phyloP scores from a whole-genome alignment of 371 early-diverging fungal species.

The Mortierella sp. region DNA sequence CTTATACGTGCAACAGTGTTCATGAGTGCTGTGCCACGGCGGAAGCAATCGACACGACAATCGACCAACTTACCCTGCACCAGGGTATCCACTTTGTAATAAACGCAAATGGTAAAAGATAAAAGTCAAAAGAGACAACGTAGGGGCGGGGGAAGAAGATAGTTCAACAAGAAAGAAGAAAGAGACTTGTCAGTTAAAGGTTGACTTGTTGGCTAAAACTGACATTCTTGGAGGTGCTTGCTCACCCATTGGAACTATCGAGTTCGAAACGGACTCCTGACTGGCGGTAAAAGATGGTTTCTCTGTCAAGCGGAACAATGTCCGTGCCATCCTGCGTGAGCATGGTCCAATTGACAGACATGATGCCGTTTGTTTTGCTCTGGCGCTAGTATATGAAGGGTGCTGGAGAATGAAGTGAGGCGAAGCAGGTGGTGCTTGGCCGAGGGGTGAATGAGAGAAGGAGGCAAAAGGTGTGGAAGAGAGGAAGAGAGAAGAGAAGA shows the following conservation, averaged over 20 bases:
- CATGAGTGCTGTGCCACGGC: too few relatives aligned
- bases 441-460: too few relatives aligned
- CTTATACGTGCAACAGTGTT: too few relatives aligned
- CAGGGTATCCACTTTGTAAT: conserved; percentile 37
- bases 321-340: conserved; percentile 43
- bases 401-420: too few relatives aligned
- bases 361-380: neutral
- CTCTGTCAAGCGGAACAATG: conserved; percentile 43
- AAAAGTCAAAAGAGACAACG: neutral
- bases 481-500: too few relatives aligned
- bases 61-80: conserved; percentile 34
- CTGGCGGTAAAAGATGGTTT: conserved; percentile 35
- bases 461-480: too few relatives aligned
- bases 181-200: neutral
- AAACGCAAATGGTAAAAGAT: neutral
- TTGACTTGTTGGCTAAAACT: too few relatives aligned
- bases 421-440: too few relatives aligned
- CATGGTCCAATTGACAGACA: conserved; percentile 53
- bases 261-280: conserved; percentile 37
- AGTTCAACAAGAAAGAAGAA: neutral
- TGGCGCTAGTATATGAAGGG: too few relatives aligned
- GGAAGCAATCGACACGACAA: too few relatives aligned
- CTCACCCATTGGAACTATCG: conserved; percentile 41
- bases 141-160: neutral
- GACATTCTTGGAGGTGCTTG: neutral